phyloP scores from a whole-genome alignment of 2,329 filamentous ascomycete species.

The Nemania diffusa region DNA sequence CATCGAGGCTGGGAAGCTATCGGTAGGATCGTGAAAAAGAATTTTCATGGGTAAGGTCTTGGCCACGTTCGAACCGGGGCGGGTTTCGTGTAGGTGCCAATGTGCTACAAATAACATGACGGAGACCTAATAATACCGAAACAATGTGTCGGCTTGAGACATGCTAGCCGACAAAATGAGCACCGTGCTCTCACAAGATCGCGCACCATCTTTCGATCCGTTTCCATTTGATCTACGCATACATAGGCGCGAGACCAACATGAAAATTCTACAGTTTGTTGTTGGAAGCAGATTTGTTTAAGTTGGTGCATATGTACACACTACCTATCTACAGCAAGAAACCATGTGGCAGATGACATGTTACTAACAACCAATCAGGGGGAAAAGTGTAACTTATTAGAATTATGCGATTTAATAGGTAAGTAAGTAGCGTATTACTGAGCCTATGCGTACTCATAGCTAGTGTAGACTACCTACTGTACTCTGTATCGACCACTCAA shows the following conservation, averaged over 20 bases:
- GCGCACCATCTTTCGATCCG: slow-evolving; percentile 2
- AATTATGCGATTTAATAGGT: slow-evolving; percentile 14
- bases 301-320: neutral
- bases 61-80: slow-evolving; percentile 16
- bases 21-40: slow-evolving; percentile 4
- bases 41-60: slow-evolving; percentile 8
- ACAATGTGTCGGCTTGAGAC: slow-evolving; percentile 36
- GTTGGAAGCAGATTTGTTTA: neutral
- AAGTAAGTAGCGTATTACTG: neutral
- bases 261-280: neutral
- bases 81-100: slow-evolving; percentile 29
- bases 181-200: slow-evolving; percentile 13
- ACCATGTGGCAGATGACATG: slow-evolving; percentile 18
- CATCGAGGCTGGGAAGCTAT: neutral
- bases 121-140: slow-evolving; percentile 45
- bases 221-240: too few relatives aligned
- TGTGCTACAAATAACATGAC: slow-evolving; percentile 36
- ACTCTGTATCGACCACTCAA: slow-evolving; percentile 17
- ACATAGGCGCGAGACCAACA: neutral
- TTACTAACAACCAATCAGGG: neutral
- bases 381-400: slow-evolving; percentile 13
- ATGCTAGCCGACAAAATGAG: slow-evolving; percentile 20
- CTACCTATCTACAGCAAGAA: neutral
- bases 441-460: too few relatives aligned
- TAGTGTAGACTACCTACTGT: neutral